Conservation (phyloP, 1,284 basidiomycete species). For the Stereum hirsutum region DNA sequence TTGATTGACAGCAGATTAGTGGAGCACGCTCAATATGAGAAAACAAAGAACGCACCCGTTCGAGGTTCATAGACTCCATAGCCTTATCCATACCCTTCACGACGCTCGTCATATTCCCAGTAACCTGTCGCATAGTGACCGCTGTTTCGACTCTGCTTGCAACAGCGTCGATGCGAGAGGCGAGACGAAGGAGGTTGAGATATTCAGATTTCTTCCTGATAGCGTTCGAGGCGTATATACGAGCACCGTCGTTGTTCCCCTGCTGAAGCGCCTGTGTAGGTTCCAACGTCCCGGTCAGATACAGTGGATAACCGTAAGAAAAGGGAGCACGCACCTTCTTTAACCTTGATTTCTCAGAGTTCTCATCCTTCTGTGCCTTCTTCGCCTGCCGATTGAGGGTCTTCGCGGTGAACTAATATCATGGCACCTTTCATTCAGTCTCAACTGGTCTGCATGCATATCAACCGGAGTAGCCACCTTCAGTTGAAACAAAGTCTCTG, state of each 20-base stretch:
- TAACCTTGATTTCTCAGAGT: constrained; percentile 73
- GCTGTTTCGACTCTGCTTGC: constrained; percentile 98
- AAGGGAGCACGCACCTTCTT: constrained; percentile 64
- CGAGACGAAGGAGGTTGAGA: constrained; percentile 82
- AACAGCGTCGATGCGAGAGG: constrained; percentile 93
- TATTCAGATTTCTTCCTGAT: constrained; percentile 98
- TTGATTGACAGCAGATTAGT: constrained; percentile 3
- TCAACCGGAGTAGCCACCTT: constrained; percentile 61
- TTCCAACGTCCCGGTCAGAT: neutral
- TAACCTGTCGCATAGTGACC: constrained; percentile 93
- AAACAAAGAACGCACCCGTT: constrained; percentile 53
- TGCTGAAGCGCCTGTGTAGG: constrained; percentile 81
- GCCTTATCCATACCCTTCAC: constrained; percentile 99
- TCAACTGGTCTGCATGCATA: too few relatives aligned
- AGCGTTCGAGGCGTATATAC: constrained; percentile 97
- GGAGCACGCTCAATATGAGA: neutral
- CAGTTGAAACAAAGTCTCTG: constrained; percentile 93
- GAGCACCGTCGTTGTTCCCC: constrained; percentile 95
- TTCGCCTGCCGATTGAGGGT: constrained; percentile 85
- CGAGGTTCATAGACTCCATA: constrained; percentile 99
- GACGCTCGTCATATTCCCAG: constrained; percentile 93
- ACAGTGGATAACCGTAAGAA: neutral
- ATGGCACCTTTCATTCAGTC: too few relatives aligned
- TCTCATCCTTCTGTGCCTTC: constrained; percentile 93
- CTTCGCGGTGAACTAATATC: constrained; percentile 88